A percentile compares a stretch with the other conserved stretches of the same genome.
phyloP scores from a whole-genome alignment of 2,329 filamentous ascomycete species.

The Pestalotiopsis sp. region DNA sequence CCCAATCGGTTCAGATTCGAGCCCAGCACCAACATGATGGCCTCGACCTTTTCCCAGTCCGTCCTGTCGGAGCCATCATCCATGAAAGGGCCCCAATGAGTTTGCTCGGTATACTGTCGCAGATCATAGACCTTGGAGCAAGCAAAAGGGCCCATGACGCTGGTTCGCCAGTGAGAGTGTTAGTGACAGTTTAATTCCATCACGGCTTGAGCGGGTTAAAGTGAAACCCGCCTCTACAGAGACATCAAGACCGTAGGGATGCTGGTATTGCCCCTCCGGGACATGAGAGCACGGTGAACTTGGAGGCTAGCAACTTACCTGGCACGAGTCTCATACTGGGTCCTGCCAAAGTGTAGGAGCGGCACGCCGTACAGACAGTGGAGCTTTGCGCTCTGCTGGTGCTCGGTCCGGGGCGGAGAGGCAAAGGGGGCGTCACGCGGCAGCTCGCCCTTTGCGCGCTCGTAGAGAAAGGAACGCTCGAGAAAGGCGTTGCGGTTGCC shows the following conservation, averaged over 20 bases:
- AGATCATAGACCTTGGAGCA: constrained; percentile 75
- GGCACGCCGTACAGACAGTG: constrained; percentile 72
- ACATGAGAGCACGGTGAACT: constrained; percentile 23
- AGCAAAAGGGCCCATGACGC: constrained; percentile 52
- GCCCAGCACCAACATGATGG: constrained; percentile 70
- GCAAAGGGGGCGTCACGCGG: constrained; percentile 16
- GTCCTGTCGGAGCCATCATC: constrained; percentile 63
- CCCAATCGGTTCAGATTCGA: constrained; percentile 60
- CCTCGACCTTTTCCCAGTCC: constrained; percentile 82
- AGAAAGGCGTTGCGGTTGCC: constrained; percentile 63
- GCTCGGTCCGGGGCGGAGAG: constrained; percentile 42
- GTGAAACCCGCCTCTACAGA: not conserved
- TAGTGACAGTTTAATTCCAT: not conserved
- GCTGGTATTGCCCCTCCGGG: not conserved
- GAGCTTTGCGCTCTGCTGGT: constrained; percentile 71
- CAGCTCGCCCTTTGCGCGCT: constrained; percentile 50
- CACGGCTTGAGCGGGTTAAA: not conserved
- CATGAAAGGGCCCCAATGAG: constrained; percentile 73
- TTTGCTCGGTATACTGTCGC: constrained; percentile 63
- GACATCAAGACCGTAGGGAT: not conserved
- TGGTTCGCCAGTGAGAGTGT: not conserved
- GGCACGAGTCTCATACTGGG: constrained; percentile 34
- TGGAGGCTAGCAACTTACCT: constrained; percentile 22
- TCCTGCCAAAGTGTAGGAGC: constrained; percentile 37
- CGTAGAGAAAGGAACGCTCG: constrained; percentile 65